These are phyloP conservation scores for Fermentozyma sake DNA, from an alignment of 1,139 yeast species.

Conservation along the genomic window DNA sequence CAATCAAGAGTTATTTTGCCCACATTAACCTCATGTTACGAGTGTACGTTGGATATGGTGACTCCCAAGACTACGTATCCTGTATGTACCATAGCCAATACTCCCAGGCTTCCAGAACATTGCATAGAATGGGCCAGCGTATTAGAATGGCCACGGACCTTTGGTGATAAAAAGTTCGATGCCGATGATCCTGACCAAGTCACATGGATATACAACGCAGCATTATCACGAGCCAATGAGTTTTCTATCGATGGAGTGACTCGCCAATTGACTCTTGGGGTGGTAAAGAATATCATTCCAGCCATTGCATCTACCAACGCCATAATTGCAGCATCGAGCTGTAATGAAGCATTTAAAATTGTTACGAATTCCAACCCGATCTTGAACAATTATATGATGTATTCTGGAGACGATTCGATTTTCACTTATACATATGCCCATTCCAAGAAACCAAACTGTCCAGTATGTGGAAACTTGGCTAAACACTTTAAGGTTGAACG, in stretches of 20 bases:
- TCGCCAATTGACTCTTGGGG: conserved; percentile 70
- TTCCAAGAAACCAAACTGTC: conserved; percentile 57
- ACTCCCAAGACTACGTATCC: conserved; percentile 75
- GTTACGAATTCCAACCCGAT: conserved; percentile 65
- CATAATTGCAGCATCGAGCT: conserved; percentile 84
- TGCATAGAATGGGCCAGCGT: conserved; percentile 90
- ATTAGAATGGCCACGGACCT: conserved; percentile 63
- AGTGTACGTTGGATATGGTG: conserved; percentile 79
- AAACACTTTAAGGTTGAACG: conserved; percentile 27
- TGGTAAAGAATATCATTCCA: conserved; percentile 88
- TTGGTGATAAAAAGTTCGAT: conserved; percentile 50
- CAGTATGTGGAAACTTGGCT: conserved; percentile 64
- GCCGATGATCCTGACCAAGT: conserved; percentile 69
- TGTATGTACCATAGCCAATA: conserved; percentile 89
- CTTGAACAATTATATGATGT: conserved; percentile 80
- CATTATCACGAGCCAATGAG: conserved; percentile 55
- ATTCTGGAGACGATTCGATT: conserved; percentile 73
- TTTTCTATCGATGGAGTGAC: conserved; percentile 76
- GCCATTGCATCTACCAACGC: conserved; percentile 96
- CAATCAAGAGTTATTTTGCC: conserved; percentile 88
- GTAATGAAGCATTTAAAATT: conserved; percentile 81
- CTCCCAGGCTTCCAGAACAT: conserved; percentile 91
- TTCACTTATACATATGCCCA: conserved; percentile 70
- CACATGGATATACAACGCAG: conserved; percentile 55
- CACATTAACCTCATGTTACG: conserved; percentile 83